Evolutionary conservation across 345 rosid species (phyloP).

Genomic region (Euphorbia lathyris): DNA sequence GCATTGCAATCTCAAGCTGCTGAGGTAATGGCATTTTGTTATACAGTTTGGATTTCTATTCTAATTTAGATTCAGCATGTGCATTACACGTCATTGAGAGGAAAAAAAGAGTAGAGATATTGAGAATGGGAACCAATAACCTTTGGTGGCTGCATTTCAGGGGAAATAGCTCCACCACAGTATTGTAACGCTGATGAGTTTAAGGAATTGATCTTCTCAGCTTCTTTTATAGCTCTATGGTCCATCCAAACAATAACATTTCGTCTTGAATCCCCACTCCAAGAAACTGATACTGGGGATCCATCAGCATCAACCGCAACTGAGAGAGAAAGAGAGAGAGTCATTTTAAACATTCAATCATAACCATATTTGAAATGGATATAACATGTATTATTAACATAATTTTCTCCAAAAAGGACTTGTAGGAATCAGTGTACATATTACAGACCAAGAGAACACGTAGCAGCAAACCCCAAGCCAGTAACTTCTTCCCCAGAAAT

Average conservation of each 20-base stretch:
- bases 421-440: not conserved
- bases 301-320: conserved; percentile 98
- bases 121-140: conserved; percentile 26
- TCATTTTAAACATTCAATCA: not conserved
- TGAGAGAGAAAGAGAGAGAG: conserved; percentile 26
- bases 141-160: conserved; percentile 97
- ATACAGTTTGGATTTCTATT: not conserved
- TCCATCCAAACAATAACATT: conserved; percentile 98
- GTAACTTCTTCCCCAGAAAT: conserved; percentile 62
- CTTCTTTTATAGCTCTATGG: conserved; percentile 94
- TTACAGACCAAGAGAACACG: conserved; percentile 90
- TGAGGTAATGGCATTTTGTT: not conserved
- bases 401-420: not conserved
- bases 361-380: not conserved
- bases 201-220: conserved; percentile 79
- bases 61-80: not conserved
- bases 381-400: not conserved
- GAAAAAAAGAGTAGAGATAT: not conserved
- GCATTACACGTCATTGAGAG: not conserved
- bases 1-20: conserved; percentile 1
- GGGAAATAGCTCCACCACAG: conserved; percentile 91
- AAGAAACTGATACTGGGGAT: conserved; percentile 91
- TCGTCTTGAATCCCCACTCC: conserved; percentile 96
- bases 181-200: conserved; percentile 78
- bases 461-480: conserved; percentile 86